Conservation (phyloP, 2,329 filamentous ascomycete genomes). For the Scedosporium boydii region DNA sequence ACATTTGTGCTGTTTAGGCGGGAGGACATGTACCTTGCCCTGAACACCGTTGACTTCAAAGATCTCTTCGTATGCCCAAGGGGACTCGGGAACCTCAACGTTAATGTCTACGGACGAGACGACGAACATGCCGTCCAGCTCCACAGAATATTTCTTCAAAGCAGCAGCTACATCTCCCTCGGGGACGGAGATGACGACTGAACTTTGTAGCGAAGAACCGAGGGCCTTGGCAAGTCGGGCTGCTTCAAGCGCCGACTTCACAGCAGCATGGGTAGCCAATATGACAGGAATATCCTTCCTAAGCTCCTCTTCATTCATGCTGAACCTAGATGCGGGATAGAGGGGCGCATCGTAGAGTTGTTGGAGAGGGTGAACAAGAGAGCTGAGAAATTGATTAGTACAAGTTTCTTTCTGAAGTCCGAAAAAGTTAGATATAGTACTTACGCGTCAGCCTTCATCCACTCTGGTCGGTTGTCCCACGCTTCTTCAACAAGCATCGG, state of each 20-base stretch:
- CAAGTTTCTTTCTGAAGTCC: too few species aligned
- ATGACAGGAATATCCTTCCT: slow-evolving; percentile 36
- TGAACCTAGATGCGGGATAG: slow-evolving; percentile 28
- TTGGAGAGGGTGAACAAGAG: slow-evolving; percentile 28
- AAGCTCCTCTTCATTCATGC: slow-evolving; percentile 26
- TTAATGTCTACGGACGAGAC: slow-evolving; percentile 54
- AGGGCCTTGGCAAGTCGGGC: slow-evolving; percentile 63
- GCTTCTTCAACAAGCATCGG: slow-evolving; percentile 82
- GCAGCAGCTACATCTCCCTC: slow-evolving; percentile 21
- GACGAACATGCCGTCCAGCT: slow-evolving; percentile 58
- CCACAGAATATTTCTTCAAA: slow-evolving; percentile 30
- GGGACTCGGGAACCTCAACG: slow-evolving; percentile 16
- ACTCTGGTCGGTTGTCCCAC: slow-evolving; percentile 65
- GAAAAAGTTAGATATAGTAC: slow-evolving; percentile 15
- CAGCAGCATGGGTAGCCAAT: slow-evolving; percentile 49
- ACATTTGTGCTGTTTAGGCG: slow-evolving; percentile 59
- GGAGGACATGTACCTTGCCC: slow-evolving; percentile 33
- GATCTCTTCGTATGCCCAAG: slow-evolving; percentile 31
- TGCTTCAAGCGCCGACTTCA: slow-evolving; percentile 67
- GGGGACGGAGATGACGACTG: slow-evolving; percentile 47
- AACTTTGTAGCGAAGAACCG: slow-evolving; percentile 72
- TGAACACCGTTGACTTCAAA: slow-evolving; percentile 29
- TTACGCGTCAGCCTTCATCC: slow-evolving; percentile 43
- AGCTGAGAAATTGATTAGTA: slow-evolving; percentile 16
- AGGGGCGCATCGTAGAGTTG: slow-evolving; percentile 37